Base-by-base conservation (phyloP, 78 protist genomes). In the Planoprotostelium fungivorum region DNA sequence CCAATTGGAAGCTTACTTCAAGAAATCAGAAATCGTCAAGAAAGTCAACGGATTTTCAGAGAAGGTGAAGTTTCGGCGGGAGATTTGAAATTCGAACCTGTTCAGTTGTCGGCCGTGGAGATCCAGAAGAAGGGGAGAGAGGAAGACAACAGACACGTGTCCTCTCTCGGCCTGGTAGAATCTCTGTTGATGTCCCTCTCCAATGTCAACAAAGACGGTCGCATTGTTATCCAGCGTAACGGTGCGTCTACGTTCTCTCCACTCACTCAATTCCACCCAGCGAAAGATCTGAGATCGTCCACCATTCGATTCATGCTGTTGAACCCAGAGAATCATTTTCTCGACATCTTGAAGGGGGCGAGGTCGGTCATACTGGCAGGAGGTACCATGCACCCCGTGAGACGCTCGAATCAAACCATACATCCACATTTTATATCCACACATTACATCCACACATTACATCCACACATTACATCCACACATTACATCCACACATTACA, bases 321-420 rank as follows among this genome's bases (percentile, higher is more conserved):
- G 28, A 87, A 87, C 63, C 92, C 95, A 1, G 86, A 83, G 73
- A 35, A 35, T 23, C 90, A 91, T 87, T 96, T 96, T 63, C 1
- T 9, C 16, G 36, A 29, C 0, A 37, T 96, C 0, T 34, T 89
- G 28, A 0, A 28, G 1, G 84, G 86, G 34, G 90, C 97, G 29
- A 88, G 88, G 35, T n/a, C 95, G 0, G 84, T 91, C 23, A 1
- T 96, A 0, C 38, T 96, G 5, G 96, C 93, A 10, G 97, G 97
- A 28, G 97, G 97, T 38, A 96, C 97, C n/a, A 36, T 96, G 94
- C 89, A 94, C 86, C 97, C 97, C 25, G 90, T 89, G 25, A 37
- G 89, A 23, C 63, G 28, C 29, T 29, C 37, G 29, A 86, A 29
- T 29, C n/a, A n/a, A n/a, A n/a, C n/a, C n/a, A n/a, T n/a, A n/a